Conservation (phyloP, 441 rosid genomes). For the Syzygium malaccense region DNA sequence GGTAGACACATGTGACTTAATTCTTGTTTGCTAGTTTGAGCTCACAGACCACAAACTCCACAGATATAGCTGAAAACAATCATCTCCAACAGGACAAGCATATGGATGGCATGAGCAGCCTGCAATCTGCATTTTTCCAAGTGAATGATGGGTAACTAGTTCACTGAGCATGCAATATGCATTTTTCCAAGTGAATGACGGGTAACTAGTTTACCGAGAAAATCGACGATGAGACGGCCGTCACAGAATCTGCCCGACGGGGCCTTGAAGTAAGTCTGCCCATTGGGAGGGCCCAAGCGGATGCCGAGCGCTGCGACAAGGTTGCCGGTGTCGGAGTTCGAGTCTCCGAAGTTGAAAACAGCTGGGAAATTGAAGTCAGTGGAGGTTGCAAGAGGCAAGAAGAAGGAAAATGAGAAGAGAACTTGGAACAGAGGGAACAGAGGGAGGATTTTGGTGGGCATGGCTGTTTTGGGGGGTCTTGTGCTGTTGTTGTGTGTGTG, state of each 20-base stretch:
- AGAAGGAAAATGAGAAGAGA: slow-evolving; percentile 8
- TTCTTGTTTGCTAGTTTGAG: neutral
- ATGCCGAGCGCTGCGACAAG: slow-evolving; percentile 40
- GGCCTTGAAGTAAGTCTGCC: slow-evolving; percentile 36
- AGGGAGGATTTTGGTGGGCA: slow-evolving; percentile 8
- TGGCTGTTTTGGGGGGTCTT: neutral
- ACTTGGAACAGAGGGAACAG: neutral
- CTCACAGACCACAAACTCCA: neutral
- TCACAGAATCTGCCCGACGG: slow-evolving; percentile 47
- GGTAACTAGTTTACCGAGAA: slow-evolving; percentile 32
- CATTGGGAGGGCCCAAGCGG: slow-evolving; percentile 36
- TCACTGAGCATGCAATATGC: neutral
- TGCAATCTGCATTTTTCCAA: neutral
- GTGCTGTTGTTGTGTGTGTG: neutral
- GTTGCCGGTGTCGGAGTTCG: slow-evolving; percentile 62
- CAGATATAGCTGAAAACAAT: neutral
- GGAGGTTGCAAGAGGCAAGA: slow-evolving; percentile 17
- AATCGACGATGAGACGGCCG: slow-evolving; percentile 58
- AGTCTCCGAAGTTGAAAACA: slow-evolving; percentile 67
- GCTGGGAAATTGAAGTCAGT: slow-evolving; percentile 38
- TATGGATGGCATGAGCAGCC: neutral
- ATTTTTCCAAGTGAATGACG: neutral
- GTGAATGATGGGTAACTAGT: neutral
- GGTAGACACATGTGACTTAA: neutral
- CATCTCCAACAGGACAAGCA: neutral